These are phyloP conservation scores for Citrus maxima DNA, from an alignment of 345 rosid species.

Conservation along the genomic window DNA sequence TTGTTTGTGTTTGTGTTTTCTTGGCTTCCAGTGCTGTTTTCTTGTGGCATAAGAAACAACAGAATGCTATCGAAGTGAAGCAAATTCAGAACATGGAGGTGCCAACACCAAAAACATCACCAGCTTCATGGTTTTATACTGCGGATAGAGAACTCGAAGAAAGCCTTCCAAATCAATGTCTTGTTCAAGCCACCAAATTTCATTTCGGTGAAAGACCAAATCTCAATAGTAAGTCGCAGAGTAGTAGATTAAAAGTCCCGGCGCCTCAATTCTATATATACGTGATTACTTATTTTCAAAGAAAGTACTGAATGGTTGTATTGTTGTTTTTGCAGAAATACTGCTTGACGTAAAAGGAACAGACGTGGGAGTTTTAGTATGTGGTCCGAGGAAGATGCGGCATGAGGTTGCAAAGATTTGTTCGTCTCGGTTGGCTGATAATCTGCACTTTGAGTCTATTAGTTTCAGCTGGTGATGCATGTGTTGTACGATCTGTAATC, in stretches of 20 bases:
- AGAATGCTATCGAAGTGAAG: conserved; percentile 30
- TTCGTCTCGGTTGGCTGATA: conserved; percentile 42
- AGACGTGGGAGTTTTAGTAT: conserved; percentile 49
- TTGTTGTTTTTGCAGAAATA: conserved; percentile 28
- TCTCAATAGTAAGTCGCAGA: conserved; percentile 48
- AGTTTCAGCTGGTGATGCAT: conserved; percentile 59
- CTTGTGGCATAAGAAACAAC: conserved; percentile 57
- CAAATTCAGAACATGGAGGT: conserved; percentile 43
- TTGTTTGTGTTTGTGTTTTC: conserved; percentile 43
- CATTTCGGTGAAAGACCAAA: conserved; percentile 68
- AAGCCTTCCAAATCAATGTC: conserved; percentile 43
- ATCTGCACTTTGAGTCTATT: conserved; percentile 56
- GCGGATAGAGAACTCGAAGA: conserved; percentile 53
- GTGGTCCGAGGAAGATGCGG: conserved; percentile 57
- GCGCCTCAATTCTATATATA: neutral
- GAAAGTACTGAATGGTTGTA: neutral
- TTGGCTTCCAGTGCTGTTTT: conserved; percentile 48
- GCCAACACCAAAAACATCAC: conserved; percentile 29
- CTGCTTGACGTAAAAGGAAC: conserved; percentile 42
- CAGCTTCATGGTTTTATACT: conserved; percentile 24
- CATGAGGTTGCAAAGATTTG: conserved; percentile 62
- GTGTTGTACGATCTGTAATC: neutral
- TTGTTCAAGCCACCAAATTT: conserved; percentile 41
- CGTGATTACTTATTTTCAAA: neutral
- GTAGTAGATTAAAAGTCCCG: neutral